Evolutionary conservation across 441 rosid genomes (phyloP), one percentile per base, ranked within the genome.

Genomic region (Croton laevigatus): DNA sequence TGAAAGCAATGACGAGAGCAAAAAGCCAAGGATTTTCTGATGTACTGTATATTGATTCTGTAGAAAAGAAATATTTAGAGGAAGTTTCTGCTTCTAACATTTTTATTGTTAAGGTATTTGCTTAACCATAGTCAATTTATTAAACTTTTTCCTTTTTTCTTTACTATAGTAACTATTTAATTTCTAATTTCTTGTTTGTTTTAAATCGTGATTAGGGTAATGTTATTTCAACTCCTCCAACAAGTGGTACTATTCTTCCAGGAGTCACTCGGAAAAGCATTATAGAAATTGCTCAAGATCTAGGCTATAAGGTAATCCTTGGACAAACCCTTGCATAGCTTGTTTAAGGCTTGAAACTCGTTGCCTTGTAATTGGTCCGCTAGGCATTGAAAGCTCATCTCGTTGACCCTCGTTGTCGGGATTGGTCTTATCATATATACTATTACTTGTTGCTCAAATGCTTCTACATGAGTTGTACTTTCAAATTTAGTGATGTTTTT

Each of bases 21-120:
- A 74, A 74, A 37, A 52, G 45, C 27, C 61, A 51, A 22, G 77
- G 77, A 44, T 74, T 68, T 74, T 74, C 87, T 12, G 96, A 90
- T 71, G 82, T 88, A 44, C 66, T 90, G 55, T 92, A 79, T 74
- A 80, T 92, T 20, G 96, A 90, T 70, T 83, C 91, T 8, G 81
- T 72, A 19, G 78, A 76, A 44, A 80, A 83, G 74, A 87, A 77
- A 74, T 69, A 86, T 68, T 44, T 92, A 3, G 98, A 92, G 76
- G 94, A 92, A 78, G 89, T 77, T 66, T 85, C 89, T 51, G 73
- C 98, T 42, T 77, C 82, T 71, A 92, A 92, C 68, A 68, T 92
- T 72, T 92, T 92, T 78, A 27, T 86, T 0, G 83, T 86, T 8
- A 91, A 86, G 97, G 92, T 85, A 72, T 42, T 20, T 0, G 4